Evolutionary conservation across 352 stramenopile species (phyloP).

Genomic region (Pythium angustatum): DNA sequence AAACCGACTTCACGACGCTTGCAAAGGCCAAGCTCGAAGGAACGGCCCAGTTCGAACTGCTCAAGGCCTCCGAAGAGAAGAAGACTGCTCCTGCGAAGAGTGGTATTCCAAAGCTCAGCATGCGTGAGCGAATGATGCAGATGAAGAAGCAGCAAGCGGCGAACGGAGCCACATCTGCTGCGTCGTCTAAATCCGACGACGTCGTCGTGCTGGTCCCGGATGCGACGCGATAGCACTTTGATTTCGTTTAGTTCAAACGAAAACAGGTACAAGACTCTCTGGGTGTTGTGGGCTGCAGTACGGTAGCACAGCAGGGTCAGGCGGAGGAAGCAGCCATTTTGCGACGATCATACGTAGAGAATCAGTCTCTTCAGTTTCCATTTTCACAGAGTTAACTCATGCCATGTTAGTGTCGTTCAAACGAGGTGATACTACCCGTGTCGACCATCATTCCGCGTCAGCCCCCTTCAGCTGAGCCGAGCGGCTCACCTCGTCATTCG

Average conservation of each 20-base stretch:
- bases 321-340: no score
- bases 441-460: background rate
- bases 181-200: background rate
- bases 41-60: constrained; percentile 52
- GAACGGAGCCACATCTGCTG: background rate
- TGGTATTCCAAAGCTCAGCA: constrained; percentile 30
- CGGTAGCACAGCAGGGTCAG: no score
- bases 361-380: no score
- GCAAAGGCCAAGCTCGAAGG: constrained; percentile 60
- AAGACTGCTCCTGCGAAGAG: constrained; percentile 24
- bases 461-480: background rate
- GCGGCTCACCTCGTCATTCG: background rate
- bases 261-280: no score
- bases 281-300: no score
- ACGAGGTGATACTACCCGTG: no score
- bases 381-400: no score
- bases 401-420: no score
- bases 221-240: constrained; percentile 20
- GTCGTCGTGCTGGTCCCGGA: constrained; percentile 21
- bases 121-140: constrained; percentile 33
- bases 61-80: constrained; percentile 61
- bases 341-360: no score
- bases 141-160: constrained; percentile 34
- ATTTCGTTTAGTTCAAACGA: no score
- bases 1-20: constrained; percentile 50